A percentile compares a stretch with the other conserved stretches of the same genome.
Conservation (phyloP, 176 grass and related monocot species). For the Coix lacrymajobi region DNA sequence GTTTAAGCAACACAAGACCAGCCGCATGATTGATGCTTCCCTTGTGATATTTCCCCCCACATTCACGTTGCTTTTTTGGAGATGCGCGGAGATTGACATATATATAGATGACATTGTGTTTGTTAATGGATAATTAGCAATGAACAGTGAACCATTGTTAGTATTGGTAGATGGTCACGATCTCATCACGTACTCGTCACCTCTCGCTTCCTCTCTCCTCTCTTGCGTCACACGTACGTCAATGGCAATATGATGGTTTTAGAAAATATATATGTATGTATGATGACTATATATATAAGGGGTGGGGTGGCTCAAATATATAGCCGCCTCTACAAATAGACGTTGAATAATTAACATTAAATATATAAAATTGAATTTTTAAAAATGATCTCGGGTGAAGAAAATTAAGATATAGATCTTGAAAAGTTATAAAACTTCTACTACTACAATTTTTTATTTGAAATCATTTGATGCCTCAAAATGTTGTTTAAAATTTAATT, state of each 20-base stretch:
- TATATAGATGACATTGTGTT: neutral
- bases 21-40: neutral
- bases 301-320: no score
- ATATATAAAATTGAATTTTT: no score
- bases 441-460: no score
- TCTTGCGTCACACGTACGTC: neutral
- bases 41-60: neutral
- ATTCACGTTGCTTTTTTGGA: neutral
- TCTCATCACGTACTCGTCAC: neutral
- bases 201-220: neutral
- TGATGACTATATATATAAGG: no score
- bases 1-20: conserved; percentile 1
- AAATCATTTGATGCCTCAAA: no score
- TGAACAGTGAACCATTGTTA: neutral
- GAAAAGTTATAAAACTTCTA: no score
- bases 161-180: neutral
- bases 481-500: no score
- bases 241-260: neutral
- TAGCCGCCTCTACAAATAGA: no score
- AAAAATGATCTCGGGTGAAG: no score
- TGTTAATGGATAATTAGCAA: neutral
- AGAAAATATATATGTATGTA: no score
- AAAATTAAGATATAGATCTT: no score
- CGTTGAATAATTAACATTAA: no score
- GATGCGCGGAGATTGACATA: neutral